Base-by-base conservation (phyloP, 1,284 basidiomycete genomes). In the Schizophyllum amplum region DNA sequence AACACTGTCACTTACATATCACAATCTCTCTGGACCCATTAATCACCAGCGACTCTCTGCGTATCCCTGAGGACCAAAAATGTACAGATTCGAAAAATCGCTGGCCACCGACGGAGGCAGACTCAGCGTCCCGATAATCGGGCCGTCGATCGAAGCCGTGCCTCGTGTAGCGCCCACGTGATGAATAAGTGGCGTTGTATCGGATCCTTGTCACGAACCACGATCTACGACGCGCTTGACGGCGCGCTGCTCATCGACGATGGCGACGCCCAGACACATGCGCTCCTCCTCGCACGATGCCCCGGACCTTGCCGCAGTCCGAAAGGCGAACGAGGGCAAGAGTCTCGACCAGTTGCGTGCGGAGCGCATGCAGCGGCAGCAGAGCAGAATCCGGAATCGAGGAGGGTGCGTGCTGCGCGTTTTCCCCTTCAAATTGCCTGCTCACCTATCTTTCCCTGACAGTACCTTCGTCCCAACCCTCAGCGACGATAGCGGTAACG, bases 331-430 rank as follows among this genome's bases (percentile, higher is more conserved):
- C 33, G 33, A 42, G 33, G 33, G 33, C 13, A 42, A 42, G 33
- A 42, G 33, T 17, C 33, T 42, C 13, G 33, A 42, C 3, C 33
- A 42, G 33, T 13, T 42, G 33, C 33, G 33, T 17, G 33, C 33
- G 33, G 33, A 81, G 52, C 77, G 84, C 48, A 63, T 78, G 13
- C 73, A 82, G 60, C 75, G 81, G 46, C 81, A 79, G 57, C 80
- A 84, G 61, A 73, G 81, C 47, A 73, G 83, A 25, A 81, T 83
- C 64, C 75, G 84, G 51, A 80, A 84, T 67, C 76, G 83, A 54
- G 83, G 83, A 60, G 83, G 83, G 83, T 84, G 47, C 60, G 79
- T 72, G 50, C 51, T 24, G 52, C 27, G 24, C 21, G n/a, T 53
- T 17, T 11, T 24, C n/a, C 23, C 48, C 17, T n/a, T 23, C 1